Conservation (phyloP, 140 eudicot genomes). For the Cichorium intybus region DNA sequence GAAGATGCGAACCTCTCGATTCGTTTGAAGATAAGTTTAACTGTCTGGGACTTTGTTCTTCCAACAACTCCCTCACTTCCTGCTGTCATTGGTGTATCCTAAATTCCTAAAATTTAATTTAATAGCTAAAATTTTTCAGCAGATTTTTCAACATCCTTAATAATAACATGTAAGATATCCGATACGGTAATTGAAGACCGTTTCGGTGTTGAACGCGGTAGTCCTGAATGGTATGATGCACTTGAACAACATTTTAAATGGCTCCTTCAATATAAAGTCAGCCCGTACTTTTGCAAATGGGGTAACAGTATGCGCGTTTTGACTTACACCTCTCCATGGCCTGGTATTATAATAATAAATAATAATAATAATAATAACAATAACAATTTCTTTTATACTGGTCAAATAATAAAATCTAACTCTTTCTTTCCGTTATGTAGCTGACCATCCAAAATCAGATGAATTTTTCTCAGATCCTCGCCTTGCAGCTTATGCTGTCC, state of each 20-base stretch:
- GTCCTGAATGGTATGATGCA: slow-evolving; percentile 76
- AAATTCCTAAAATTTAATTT: background rate
- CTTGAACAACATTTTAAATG: slow-evolving; percentile 88
- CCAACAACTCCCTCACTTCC: slow-evolving; percentile 93
- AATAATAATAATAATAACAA: too few species aligned
- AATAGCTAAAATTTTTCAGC: background rate
- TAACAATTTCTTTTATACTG: too few species aligned
- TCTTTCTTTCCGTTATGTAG: slow-evolving; percentile 34
- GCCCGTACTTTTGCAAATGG: slow-evolving; percentile 98
- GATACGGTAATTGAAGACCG: slow-evolving; percentile 99
- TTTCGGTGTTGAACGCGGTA: slow-evolving; percentile 91
- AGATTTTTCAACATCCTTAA: slow-evolving; percentile 38
- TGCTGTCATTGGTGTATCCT: slow-evolving; percentile 99
- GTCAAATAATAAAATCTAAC: background rate
- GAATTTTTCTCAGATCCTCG: slow-evolving; percentile 90
- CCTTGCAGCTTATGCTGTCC: slow-evolving; percentile 99
- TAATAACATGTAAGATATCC: slow-evolving; percentile 64
- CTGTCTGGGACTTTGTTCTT: slow-evolving; percentile 89
- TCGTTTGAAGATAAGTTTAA: slow-evolving; percentile 65
- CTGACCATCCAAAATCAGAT: slow-evolving; percentile 96
- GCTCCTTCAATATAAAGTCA: slow-evolving; percentile 85
- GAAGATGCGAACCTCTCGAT: slow-evolving; percentile 85
- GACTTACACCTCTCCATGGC: slow-evolving; percentile 97
- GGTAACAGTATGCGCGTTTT: slow-evolving; percentile 95
- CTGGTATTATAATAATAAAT: slow-evolving; percentile 56